A percentile compares a stretch with the other conserved stretches of the same genome.
phyloP scores from a whole-genome alignment of 164 flowering plant genomes.

The Litsea cubeba region DNA sequence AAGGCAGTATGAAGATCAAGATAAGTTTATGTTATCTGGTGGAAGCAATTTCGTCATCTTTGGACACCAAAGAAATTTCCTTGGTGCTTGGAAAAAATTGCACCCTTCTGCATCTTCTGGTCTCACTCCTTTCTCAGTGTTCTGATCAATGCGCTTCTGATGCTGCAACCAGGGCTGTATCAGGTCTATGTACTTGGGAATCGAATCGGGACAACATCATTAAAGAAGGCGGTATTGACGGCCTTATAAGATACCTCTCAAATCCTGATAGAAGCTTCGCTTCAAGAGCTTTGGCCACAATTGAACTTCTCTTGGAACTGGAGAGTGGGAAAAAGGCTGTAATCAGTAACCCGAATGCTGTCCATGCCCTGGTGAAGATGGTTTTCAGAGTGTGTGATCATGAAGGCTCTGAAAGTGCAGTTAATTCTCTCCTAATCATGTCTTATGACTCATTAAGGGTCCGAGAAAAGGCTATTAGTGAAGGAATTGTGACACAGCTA shows the following conservation, averaged over 20 bases:
- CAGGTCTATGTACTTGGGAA: conserved; percentile 29
- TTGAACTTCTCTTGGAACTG: conserved; percentile 36
- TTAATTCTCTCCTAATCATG: conserved; percentile 32
- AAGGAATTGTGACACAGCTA: conserved; percentile 57
- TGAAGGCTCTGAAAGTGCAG: conserved; percentile 59
- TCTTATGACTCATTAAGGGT: conserved; percentile 33
- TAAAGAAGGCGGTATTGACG: conserved; percentile 32
- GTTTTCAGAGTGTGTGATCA: conserved; percentile 55
- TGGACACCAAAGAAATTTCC: conserved; percentile 32
- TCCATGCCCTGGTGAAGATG: conserved; percentile 51
- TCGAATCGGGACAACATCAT: conserved; percentile 26
- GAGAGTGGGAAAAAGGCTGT: conserved; percentile 38
- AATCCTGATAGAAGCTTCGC: conserved; percentile 11
- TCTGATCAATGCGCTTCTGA: conserved; percentile 26
- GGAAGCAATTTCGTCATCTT: conserved; percentile 34
- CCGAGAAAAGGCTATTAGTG: conserved; percentile 43
- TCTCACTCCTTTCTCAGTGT: conserved; percentile 21
- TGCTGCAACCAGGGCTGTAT: conserved; percentile 35
- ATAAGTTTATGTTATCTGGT: conserved; percentile 40
- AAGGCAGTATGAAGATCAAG: conserved; percentile 32
- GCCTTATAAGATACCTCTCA: conserved; percentile 31
- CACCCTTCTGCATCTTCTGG: conserved; percentile 18
- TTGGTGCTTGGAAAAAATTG: conserved; percentile 22
- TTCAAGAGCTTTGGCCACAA: conserved; percentile 29
- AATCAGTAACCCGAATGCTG: conserved; percentile 27